Base-by-base conservation (phyloP, 768 basidiomycete genomes). In the Calvatia gigantea region DNA sequence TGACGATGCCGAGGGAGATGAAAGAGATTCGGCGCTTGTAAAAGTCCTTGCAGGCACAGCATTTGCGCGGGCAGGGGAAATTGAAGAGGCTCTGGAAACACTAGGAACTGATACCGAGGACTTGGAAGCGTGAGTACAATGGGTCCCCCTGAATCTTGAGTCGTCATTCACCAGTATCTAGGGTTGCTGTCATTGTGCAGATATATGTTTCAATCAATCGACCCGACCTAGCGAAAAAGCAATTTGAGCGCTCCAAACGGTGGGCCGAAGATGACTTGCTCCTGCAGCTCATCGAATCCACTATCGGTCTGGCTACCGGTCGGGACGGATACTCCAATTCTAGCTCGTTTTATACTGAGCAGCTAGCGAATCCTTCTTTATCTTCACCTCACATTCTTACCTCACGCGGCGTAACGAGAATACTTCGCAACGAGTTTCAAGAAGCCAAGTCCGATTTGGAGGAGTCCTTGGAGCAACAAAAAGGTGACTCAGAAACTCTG, bases 71-170 rank as follows among this genome's bases (percentile, higher is more conserved):
- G 90, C 90, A 14, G 88, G 86, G 2, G 94, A 97, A 71, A 71
- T 89, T 9, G 94, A 97, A 69, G 94, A 98, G 71, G 94, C 94
- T 1, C 73, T 97, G 23, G 94, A 96, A 70, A 94, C 91, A 0
- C 76, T 98, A 29, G 85, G 86, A 6, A 81, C 80, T 5, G 87
- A 85, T 45, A 83, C 83, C 29, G 81, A 87, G 59, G 89, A 91
- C 62, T 79, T 94, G 33, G 94, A 98, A 76, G 89, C 91, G 94
- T 95, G 69, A 63, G 91, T 80, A 21, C 4, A n/a, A 23, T 11
- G 28, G 25, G 49, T 44, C 47, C 27, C 51, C 19, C 14, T n/a
- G 25, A 44, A 27, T 31, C 23, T 23, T 3, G 29, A n/a, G 37
- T 6, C n/a, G 51, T 51, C 47, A 48, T 39, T 50, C 12, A 45